A percentile compares a stretch with the other conserved stretches of the same genome.
Evolutionary conservation across 2,329 filamentous ascomycete species (phyloP).

Genomic region (Lasiodiplodia sp.): DNA sequence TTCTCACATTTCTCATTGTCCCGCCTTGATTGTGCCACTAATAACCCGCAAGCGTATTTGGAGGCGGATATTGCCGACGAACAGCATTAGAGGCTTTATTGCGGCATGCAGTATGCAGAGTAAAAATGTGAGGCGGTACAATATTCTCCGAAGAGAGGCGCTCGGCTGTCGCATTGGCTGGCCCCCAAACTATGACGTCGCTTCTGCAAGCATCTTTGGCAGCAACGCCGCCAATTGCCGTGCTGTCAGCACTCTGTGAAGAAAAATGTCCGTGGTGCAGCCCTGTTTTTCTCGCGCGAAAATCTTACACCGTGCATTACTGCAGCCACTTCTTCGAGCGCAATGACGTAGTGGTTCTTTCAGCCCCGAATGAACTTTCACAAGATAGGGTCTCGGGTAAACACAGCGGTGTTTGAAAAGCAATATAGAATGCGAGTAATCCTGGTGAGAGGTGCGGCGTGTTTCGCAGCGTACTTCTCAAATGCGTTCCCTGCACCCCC

Average conservation of each 20-base stretch:
- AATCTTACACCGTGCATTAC: not conserved
- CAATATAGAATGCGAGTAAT: not conserved
- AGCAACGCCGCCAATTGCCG: not conserved
- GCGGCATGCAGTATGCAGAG: too few relatives aligned
- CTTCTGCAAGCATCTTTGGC: not conserved
- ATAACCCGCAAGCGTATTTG: too few relatives aligned
- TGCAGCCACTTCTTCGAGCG: not conserved
- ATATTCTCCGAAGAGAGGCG: not conserved
- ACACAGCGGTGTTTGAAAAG: too few relatives aligned
- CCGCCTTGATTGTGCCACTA: too few relatives aligned
- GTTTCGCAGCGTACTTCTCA: not conserved
- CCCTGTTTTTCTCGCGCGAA: not conserved
- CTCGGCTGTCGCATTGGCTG: not conserved
- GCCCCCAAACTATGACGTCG: constrained; percentile 1
- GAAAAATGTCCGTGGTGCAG: not conserved
- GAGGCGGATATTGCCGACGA: too few relatives aligned
- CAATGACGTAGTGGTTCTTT: not conserved
- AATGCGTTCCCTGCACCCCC: not conserved
- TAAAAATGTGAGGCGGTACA: too few relatives aligned
- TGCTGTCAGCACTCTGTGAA: not conserved
- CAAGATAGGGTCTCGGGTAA: not conserved
- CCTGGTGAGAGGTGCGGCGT: not conserved
- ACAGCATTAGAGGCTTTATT: too few relatives aligned
- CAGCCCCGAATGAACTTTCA: not conserved
- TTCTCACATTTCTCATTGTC: too few relatives aligned